Conservation (phyloP, 2,329 filamentous ascomycete genomes). For the Lecanosticta acicola region DNA sequence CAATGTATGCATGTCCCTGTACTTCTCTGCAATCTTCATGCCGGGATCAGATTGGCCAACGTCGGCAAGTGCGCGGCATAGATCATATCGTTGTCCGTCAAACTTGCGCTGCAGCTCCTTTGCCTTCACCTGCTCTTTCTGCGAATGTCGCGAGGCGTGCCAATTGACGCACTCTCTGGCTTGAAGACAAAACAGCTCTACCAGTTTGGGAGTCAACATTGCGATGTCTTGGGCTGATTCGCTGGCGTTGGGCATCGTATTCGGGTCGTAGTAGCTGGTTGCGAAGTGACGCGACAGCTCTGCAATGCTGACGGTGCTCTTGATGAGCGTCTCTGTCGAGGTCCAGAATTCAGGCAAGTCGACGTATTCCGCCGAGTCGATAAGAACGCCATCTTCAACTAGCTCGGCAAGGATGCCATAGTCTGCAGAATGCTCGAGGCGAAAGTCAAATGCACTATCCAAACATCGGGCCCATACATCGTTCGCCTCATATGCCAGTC, state of each 20-base stretch:
- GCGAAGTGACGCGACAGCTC: conserved; percentile 39
- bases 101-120: conserved; percentile 42
- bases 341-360: conserved; percentile 82
- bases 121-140: conserved; percentile 45
- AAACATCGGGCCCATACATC: conserved; percentile 64
- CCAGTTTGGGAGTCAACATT: conserved; percentile 47
- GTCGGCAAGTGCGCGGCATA: conserved; percentile 38
- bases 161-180: conserved; percentile 57
- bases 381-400: conserved; percentile 45
- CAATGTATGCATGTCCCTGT: conserved; percentile 58
- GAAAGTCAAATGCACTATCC: conserved; percentile 62
- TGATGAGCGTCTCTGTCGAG: conserved; percentile 51
- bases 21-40: conserved; percentile 57
- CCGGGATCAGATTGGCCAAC: conserved; percentile 54
- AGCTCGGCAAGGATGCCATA: conserved; percentile 70
- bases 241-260: conserved; percentile 12
- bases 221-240: conserved; percentile 45
- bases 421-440: conserved; percentile 59
- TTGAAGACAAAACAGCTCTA: conserved; percentile 54
- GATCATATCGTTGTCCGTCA: conserved; percentile 37
- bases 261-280: conserved; percentile 36
- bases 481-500: conserved; percentile 60
- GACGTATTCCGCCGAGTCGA: conserved; percentile 53
- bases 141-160: conserved; percentile 49
- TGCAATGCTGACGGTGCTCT: conserved; percentile 35